These are phyloP conservation scores for Penicillium tannophilum DNA, from an alignment of 495 filamentous ascomycete genomes.

Conservation along the genomic window DNA sequence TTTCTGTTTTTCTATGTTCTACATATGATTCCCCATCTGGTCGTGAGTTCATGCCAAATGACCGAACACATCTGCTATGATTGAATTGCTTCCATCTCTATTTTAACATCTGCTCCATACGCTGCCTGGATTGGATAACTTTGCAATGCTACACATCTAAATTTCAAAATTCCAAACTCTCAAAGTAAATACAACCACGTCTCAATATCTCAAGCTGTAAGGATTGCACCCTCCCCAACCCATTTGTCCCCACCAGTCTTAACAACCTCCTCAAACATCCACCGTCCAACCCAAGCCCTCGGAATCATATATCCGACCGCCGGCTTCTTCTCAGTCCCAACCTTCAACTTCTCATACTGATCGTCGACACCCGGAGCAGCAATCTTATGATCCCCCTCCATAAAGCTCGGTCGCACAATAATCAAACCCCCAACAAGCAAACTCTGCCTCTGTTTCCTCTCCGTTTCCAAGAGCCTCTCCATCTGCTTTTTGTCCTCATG, in stretches of 20 bases:
- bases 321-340: slow-evolving; percentile 35
- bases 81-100: neutral
- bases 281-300: slow-evolving; percentile 41
- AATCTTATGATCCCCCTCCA: slow-evolving; percentile 33
- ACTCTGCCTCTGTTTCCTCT: slow-evolving; percentile 12
- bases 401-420: slow-evolving; percentile 36
- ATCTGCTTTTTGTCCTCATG: slow-evolving; percentile 43
- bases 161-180: neutral
- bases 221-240: slow-evolving; percentile 38
- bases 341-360: slow-evolving; percentile 28
- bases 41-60: slow-evolving; percentile 6
- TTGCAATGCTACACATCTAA: neutral
- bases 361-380: slow-evolving; percentile 8
- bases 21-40: slow-evolving; percentile 9
- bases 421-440: slow-evolving; percentile 31
- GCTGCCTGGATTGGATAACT: neutral
- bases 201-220: slow-evolving; percentile 32
- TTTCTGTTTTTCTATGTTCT: neutral
- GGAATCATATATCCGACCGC: slow-evolving; percentile 45
- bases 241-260: slow-evolving; percentile 34
- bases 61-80: slow-evolving; percentile 1
- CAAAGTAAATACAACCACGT: neutral
- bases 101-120: neutral
- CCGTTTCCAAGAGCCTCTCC: slow-evolving; percentile 32
- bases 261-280: slow-evolving; percentile 45